phyloP scores from a whole-genome alignment of 257 asterid species.

The Fraxinus anomala region DNA sequence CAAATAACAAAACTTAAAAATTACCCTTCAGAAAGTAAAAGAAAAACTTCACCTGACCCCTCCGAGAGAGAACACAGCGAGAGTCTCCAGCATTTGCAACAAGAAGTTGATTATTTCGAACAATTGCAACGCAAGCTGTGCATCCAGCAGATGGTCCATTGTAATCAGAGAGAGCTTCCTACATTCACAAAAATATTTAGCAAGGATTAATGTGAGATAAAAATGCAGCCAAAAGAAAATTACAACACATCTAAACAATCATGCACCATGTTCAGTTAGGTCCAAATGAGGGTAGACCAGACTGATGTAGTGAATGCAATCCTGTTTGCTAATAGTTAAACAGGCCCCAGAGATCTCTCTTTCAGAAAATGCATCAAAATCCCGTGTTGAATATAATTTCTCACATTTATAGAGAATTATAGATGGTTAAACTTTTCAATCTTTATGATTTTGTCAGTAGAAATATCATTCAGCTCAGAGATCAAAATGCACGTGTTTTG shows the following conservation, averaged over 20 bases:
- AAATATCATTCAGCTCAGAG: conserved; percentile 15
- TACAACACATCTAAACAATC: conserved; percentile 20
- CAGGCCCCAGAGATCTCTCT: background rate
- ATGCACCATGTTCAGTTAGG: conserved; percentile 12
- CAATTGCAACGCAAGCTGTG: conserved; percentile 86
- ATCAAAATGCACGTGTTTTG: conserved; percentile 15
- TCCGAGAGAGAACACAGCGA: conserved; percentile 79
- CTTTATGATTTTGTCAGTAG: conserved; percentile 9
- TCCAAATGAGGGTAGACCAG: conserved; percentile 11
- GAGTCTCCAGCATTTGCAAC: conserved; percentile 99
- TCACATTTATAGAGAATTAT: background rate
- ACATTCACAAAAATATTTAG: conserved; percentile 30
- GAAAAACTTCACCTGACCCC: conserved; percentile 62
- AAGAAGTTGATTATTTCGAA: conserved; percentile 53
- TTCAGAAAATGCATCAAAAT: background rate
- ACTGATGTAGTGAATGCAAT: conserved; percentile 15
- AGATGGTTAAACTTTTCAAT: background rate
- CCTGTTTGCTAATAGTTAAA: background rate
- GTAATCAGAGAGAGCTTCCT: conserved; percentile 58
- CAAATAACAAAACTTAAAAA: background rate
- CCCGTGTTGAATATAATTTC: conserved; percentile 9
- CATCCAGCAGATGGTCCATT: conserved; percentile 82
- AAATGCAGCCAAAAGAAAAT: background rate
- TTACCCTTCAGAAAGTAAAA: background rate
- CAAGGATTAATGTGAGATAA: conserved; percentile 20